Evolutionary conservation across 495 filamentous ascomycete genomes (phyloP).

Genomic region (Aspergillus cavernicola): DNA sequence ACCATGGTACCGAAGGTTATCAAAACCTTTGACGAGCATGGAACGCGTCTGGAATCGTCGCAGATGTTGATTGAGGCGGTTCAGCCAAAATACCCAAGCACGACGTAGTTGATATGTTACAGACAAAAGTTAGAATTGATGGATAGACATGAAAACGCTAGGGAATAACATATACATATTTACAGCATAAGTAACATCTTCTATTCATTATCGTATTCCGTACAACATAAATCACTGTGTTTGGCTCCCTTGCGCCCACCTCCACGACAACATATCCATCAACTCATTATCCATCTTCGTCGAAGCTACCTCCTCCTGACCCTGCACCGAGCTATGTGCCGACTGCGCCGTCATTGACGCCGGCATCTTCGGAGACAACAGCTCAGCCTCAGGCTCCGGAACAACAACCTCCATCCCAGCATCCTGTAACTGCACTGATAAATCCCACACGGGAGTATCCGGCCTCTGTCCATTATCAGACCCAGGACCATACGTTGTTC

Average conservation of each 20-base stretch:
- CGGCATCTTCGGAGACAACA: no score
- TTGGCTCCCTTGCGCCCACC: constrained; percentile 11
- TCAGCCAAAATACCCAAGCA: neutral
- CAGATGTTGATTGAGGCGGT: constrained; percentile 13
- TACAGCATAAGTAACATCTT: no score
- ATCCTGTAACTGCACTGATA: neutral
- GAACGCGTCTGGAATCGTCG: constrained; percentile 9
- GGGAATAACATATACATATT: no score
- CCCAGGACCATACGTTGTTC: no score
- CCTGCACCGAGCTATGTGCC: neutral
- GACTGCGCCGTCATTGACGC: neutral
- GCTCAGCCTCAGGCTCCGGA: neutral
- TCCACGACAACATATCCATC: constrained; percentile 23
- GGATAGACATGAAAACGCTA: no score
- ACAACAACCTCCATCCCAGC: constrained; percentile 1
- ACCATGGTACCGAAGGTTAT: constrained; percentile 19
- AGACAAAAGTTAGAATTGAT: no score
- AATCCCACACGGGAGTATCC: neutral
- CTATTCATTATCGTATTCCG: no score
- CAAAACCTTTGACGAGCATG: constrained; percentile 23
- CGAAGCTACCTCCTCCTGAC: neutral
- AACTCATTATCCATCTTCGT: constrained; percentile 14
- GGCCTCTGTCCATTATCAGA: no score
- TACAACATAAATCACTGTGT: no score
- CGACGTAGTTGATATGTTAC: no score